phyloP scores from a whole-genome alignment of 257 asterid species.

The Ilex asprella region DNA sequence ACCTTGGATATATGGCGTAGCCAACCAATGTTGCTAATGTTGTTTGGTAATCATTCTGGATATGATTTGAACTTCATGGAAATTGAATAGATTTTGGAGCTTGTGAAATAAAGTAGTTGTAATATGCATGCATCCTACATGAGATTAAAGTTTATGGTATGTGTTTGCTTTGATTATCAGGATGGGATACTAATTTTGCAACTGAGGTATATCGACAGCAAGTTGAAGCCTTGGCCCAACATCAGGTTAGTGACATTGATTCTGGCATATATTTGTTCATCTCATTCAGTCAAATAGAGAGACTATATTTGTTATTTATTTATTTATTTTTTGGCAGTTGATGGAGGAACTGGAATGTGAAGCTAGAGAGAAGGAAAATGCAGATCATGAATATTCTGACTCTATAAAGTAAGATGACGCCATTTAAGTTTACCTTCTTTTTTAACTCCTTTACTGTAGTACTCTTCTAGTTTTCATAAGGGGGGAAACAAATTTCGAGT shows the following conservation, averaged over 20 bases:
- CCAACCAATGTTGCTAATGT: too few relatives aligned
- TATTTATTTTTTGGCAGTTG: slow-evolving; percentile 38
- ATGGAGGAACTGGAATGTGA: slow-evolving; percentile 77
- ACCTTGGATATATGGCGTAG: neutral
- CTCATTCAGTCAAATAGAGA: too few relatives aligned
- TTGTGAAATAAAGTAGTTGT: too few relatives aligned
- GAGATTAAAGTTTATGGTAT: slow-evolving; percentile 5
- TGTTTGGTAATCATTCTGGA: too few relatives aligned
- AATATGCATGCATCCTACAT: neutral
- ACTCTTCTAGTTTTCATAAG: neutral
- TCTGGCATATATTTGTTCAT: neutral
- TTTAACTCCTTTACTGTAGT: neutral
- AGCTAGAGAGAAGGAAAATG: slow-evolving; percentile 86
- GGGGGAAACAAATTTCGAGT: neutral
- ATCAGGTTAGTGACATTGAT: slow-evolving; percentile 47
- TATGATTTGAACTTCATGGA: too few relatives aligned
- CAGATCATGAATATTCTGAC: slow-evolving; percentile 58
- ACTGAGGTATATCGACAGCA: slow-evolving; percentile 90
- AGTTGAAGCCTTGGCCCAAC: slow-evolving; percentile 86
- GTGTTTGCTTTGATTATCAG: slow-evolving; percentile 32
- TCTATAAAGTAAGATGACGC: slow-evolving; percentile 44
- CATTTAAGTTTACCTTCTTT: neutral
- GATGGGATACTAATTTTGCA: slow-evolving; percentile 98
- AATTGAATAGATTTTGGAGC: too few relatives aligned
- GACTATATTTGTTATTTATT: neutral